Conservation (phyloP, 2,329 filamentous ascomycete genomes). For the Westerdykella ornata region DNA sequence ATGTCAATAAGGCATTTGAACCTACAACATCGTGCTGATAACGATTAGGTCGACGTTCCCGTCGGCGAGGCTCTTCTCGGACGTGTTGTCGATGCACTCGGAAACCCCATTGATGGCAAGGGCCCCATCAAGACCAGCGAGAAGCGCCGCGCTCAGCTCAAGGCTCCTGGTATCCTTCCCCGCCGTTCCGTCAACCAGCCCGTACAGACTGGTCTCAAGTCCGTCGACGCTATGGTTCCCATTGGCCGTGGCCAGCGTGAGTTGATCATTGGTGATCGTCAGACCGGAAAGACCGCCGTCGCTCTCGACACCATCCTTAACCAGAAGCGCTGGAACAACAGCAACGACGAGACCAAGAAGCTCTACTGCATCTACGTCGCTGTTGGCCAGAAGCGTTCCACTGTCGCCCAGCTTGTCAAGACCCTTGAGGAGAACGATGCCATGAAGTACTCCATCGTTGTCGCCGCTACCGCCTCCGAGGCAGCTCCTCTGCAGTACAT, state of each 20-base stretch:
- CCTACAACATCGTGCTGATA: slow-evolving; percentile 14
- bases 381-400: slow-evolving; percentile 98
- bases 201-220: slow-evolving; percentile 99
- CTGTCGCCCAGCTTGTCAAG: slow-evolving; percentile 98
- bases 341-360: slow-evolving; percentile 89
- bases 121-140: slow-evolving; percentile 87
- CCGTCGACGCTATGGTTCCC: slow-evolving; percentile 98
- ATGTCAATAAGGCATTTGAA: slow-evolving; percentile 41
- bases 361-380: slow-evolving; percentile 99
- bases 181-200: slow-evolving; percentile 96
- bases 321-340: slow-evolving; percentile 96
- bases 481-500: slow-evolving; percentile 86
- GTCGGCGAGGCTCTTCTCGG: slow-evolving; percentile 90
- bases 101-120: slow-evolving; percentile 99
- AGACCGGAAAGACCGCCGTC: slow-evolving; percentile 99
- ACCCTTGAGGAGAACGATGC: slow-evolving; percentile 99
- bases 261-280: slow-evolving; percentile 99
- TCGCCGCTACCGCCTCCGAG: slow-evolving; percentile 95
- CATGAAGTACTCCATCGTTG: slow-evolving; percentile 94
- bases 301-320: slow-evolving; percentile 97
- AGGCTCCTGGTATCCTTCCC: slow-evolving; percentile 97
- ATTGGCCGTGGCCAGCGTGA: slow-evolving; percentile 99
- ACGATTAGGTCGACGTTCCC: slow-evolving; percentile 78
- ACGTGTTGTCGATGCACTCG: slow-evolving; percentile 96
- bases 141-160: slow-evolving; percentile 94